These are phyloP conservation scores for Symbiodinium pilosum DNA, from an alignment of 73 alveolate species.

Conservation along the genomic window DNA sequence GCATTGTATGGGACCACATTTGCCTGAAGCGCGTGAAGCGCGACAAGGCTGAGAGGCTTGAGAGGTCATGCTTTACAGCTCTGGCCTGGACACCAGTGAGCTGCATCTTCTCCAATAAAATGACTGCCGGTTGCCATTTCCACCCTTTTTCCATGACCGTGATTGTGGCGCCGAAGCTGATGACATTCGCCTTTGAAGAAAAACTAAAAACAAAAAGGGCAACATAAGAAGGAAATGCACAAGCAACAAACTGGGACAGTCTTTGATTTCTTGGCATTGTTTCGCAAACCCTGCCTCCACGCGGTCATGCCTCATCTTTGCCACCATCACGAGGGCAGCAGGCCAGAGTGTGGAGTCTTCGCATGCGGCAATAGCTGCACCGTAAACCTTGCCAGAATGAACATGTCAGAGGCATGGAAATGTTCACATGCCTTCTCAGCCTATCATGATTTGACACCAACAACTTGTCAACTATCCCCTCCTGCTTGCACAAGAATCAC, in stretches of 20 bases:
- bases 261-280: too few relatives aligned
- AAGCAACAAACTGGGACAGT: too few relatives aligned
- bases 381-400: too few relatives aligned
- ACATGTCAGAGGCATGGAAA: too few relatives aligned
- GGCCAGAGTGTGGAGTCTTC: neutral
- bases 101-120: neutral
- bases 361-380: neutral
- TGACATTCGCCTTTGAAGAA: neutral
- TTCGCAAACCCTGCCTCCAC: too few relatives aligned
- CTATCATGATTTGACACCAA: too few relatives aligned
- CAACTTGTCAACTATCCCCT: neutral
- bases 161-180: neutral
- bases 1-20: neutral
- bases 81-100: neutral
- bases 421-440: too few relatives aligned
- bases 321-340: neutral
- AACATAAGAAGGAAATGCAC: too few relatives aligned
- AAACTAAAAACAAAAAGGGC: neutral
- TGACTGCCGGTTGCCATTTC: neutral
- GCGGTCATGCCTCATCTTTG: neutral
- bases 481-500: neutral
- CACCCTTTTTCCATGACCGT: neutral
- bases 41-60: too few relatives aligned
- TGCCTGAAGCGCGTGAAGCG: neutral
- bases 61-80: too few relatives aligned